Base-by-base conservation (phyloP, 106 monocot species). In the Posidonia australis region DNA sequence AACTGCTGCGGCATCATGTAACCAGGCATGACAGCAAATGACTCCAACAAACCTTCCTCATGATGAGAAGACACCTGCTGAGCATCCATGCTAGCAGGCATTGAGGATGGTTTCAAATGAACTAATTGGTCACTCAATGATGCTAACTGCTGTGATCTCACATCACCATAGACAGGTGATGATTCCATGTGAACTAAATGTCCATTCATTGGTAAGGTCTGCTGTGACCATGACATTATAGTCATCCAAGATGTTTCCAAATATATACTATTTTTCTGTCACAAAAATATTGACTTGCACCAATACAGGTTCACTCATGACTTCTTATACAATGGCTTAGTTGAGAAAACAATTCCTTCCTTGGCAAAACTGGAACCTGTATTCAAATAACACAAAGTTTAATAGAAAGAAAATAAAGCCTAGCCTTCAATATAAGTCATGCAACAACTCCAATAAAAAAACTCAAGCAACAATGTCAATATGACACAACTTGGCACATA, bases 101-200 rank as follows among this genome's bases (percentile, higher is more conserved):
- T 65, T 5, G 79, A 47, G 32, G 60, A 44, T 59, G 56, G 42
- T 20, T 77, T 68, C 19, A 52, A 21, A 28, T 68, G 81, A 66
- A 63, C 51, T 24, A 71, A 44, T 0, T 72, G 74, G 43, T 78
- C 82, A 44, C 65, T 77, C 18, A 65, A 54, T 42, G 63, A 48
- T 36, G 70, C 42, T 17, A 74, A 43, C 29, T 69, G 71, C 32
- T 65, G 66, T 20, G 54, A 25, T 9, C 68, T 67, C 18, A 30
- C 58, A 30, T 41, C 63, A 32, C 10, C 20, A 48, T 31, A 9
- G 64, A 76, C 81, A 22, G 76, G 56, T n/a, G 75, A 64, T 54
- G 58, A 54, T 45, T 71, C 67, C 60, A 62, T 67, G 21, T 58
- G 74, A 46, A 54, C 41, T 26, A 66, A 26, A 6, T 64, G 67